phyloP scores from a whole-genome alignment of 306 rosid genomes.

The barrel medic (Medicago truncatula) region MtrunA17r5.0-ANR NC_053045.1:57970501-57971000 shows the following conservation, averaged over 20 bases:
- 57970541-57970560: constrained; percentile 8
- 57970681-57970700: constrained; percentile 30
- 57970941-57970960: constrained; percentile 6
- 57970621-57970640: constrained; percentile 71
- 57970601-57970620: constrained; percentile 87
- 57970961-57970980: background rate
- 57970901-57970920: constrained; percentile 8
- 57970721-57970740: constrained; percentile 32
- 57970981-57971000: background rate
- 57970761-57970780: constrained; percentile 90
- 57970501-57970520: background rate
- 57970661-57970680: constrained; percentile 9
- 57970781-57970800: constrained; percentile 94
- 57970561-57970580: constrained; percentile 63
- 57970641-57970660: background rate
- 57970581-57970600: constrained; percentile 70
- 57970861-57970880: constrained; percentile 67
- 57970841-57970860: constrained; percentile 94
- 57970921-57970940: constrained; percentile 19
- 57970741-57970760: constrained; percentile 79
- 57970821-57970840: constrained; percentile 83
- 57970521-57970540: constrained; percentile 9
- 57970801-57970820: constrained; percentile 90
- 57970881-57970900: constrained; percentile 15
- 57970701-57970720: constrained; percentile 30